A percentile compares a stretch with the other conserved stretches of the same genome.
phyloP scores from a whole-genome alignment of 805 yeast species.

The Ogataea allantospora region DNA sequence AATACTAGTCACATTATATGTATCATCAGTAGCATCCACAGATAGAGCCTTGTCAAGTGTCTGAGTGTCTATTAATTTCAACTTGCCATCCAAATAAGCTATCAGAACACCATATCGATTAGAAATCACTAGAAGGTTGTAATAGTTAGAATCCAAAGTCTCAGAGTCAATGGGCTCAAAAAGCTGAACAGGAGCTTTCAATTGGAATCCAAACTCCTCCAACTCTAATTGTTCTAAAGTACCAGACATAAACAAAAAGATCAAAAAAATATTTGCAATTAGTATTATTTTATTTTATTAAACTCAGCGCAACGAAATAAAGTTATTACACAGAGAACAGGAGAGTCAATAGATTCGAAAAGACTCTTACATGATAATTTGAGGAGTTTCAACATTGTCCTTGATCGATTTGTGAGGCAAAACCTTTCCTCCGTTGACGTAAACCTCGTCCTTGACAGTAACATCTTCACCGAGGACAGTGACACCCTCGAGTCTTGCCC shows the following conservation, averaged over 20 bases:
- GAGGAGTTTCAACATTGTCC: conserved; percentile 93
- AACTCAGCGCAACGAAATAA: conserved; percentile 5
- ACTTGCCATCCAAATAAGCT: conserved; percentile 18
- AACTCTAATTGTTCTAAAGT: conserved; percentile 19
- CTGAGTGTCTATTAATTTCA: conserved; percentile 22
- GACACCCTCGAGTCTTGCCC: conserved; percentile 98
- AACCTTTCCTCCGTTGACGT: conserved; percentile 99
- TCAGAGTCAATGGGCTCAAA: conserved; percentile 14
- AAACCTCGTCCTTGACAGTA: conserved; percentile 95
- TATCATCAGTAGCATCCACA: conserved; percentile 14
- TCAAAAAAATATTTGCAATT: background rate
- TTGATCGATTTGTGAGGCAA: conserved; percentile 98
- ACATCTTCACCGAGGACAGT: conserved; percentile 99
- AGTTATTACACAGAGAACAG: conserved; percentile 7
- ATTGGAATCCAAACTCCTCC: conserved; percentile 35
- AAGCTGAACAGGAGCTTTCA: conserved; percentile 26
- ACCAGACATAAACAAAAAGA: conserved; percentile 6
- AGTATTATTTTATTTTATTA: conserved; percentile 1
- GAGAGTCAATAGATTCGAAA: background rate
- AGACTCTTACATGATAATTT: conserved; percentile 84
- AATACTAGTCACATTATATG: background rate
- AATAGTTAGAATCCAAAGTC: conserved; percentile 6
- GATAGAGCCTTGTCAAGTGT: conserved; percentile 18
- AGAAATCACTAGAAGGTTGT: conserved; percentile 24
- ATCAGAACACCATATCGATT: conserved; percentile 19